Evolutionary conservation across 179 eudicot genomes (phyloP), one percentile per base, ranked within the genome.

Genomic region (Camellia oleifera): DNA sequence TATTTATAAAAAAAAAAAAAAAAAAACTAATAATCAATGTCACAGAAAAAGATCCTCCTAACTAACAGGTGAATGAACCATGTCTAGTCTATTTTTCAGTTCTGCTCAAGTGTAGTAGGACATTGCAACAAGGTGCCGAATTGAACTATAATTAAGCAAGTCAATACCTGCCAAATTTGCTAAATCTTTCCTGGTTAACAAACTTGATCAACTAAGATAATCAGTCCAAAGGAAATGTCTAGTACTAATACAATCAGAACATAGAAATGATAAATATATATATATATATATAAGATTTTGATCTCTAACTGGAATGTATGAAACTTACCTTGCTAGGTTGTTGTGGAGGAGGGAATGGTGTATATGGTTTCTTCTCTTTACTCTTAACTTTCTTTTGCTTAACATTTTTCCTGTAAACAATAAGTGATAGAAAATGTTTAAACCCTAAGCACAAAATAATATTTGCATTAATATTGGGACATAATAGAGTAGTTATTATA

Each of bases 281-380:
- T 20, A 20, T 26, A 26, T 32, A 20, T 46, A 63, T 0, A 11
- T 46, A 13, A 26, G 63, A 54, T 65, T 67, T 54, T 4, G 13
- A 32, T 67, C 74, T 52, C 12, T 40, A 56, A 71, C 12, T 0
- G 70, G 2, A 18, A 64, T 1, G 2, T 9, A 44, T 13, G 50
- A 68, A 26, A 54, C 90, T 92, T 58, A 92, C 95, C 94, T 91
- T 91, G 40, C 98, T 92, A 86, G 97, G 97, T 77, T 81, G 97
- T 69, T 88, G 99, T 23, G 98, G 98, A 74, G 98, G 97, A 61
- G 98, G 99, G 87, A 96, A 94, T 0, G 99, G 99, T 15, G 99
- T 94, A 82, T 91, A 92, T 15, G 90, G 89, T 83, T 92, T 94
- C 93, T 92, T 94, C 85, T 91, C 94, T 87, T 90, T 92, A 46